phyloP scores from a whole-genome alignment of 2,329 filamentous ascomycete genomes.

The Alternaria ventricosa region DNA sequence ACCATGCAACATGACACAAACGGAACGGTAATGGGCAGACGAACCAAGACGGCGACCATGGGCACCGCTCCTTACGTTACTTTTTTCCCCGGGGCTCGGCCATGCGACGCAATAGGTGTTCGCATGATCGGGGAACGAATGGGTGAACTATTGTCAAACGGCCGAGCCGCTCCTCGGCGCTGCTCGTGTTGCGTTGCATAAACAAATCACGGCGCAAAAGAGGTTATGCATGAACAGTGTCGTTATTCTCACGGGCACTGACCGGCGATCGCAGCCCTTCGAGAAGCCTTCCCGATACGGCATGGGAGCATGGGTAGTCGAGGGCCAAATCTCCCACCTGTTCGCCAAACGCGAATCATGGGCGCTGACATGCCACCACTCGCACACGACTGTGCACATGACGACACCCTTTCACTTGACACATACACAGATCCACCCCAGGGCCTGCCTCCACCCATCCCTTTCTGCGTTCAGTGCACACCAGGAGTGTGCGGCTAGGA shows the following conservation, averaged over 20 bases:
- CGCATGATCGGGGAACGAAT: constrained; percentile 20
- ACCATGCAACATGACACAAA: constrained; percentile 23
- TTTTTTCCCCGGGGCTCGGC: constrained; percentile 17
- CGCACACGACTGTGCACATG: not conserved
- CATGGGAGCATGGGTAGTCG: not conserved
- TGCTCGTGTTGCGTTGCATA: not conserved
- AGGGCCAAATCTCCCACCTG: constrained; percentile 18
- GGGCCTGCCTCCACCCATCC: not conserved
- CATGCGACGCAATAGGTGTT: constrained; percentile 12
- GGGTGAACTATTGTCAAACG: constrained; percentile 40
- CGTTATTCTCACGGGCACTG: not conserved
- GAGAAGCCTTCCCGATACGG: constrained; percentile 30
- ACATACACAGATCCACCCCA: constrained; percentile 10
- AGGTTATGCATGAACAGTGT: constrained; percentile 4
- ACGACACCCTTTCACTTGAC: constrained; percentile 24
- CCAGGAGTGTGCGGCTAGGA: not conserved
- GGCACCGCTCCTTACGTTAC: not conserved
- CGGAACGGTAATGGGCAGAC: not conserved
- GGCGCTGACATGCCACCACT: not conserved
- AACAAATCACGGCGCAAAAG: not conserved
- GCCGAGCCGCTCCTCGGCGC: constrained; percentile 7
- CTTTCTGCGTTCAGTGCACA: not conserved
- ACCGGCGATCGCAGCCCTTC: constrained; percentile 25
- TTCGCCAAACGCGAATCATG: constrained; percentile 31
- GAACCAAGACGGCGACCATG: constrained; percentile 4